Conservation (phyloP, 2,329 filamentous ascomycete genomes). For the Calycina marina region DNA sequence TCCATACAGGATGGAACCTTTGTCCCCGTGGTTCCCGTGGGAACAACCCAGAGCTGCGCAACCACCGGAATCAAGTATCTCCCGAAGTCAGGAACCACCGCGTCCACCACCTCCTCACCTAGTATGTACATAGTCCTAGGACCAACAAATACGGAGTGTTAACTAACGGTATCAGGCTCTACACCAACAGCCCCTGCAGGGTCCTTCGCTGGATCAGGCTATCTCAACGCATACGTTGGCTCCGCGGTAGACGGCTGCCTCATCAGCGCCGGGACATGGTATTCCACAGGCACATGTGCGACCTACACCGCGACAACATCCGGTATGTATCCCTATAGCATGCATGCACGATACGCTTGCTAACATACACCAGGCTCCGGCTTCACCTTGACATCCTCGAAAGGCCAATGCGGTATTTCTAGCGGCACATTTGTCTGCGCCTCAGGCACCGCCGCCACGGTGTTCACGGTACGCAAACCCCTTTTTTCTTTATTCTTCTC, state of each 20-base stretch:
- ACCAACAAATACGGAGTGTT: too few species aligned
- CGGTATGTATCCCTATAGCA: conserved; percentile 23
- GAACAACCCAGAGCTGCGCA: conserved; percentile 33
- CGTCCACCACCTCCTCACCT: conserved; percentile 12
- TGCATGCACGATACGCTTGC: not conserved
- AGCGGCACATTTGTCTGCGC: conserved; percentile 40
- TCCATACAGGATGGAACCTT: conserved; percentile 27
- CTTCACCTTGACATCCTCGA: conserved; percentile 38
- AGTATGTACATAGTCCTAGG: too few species aligned
- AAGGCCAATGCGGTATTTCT: conserved; percentile 42
- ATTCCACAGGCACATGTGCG: conserved; percentile 50
- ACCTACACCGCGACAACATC: conserved; percentile 41
- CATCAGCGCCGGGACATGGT: conserved; percentile 54
- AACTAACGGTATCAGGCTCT: too few species aligned
- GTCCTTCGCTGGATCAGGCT: conserved; percentile 1
- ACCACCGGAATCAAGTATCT: conserved; percentile 38
- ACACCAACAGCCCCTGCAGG: not conserved
- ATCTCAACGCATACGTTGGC: conserved; percentile 36
- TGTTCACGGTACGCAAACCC: conserved; percentile 18
- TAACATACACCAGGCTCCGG: conserved; percentile 13
- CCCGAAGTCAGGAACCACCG: conserved; percentile 27
- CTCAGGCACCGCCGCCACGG: conserved; percentile 27
- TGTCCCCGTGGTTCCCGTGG: not conserved
- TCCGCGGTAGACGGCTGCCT: conserved; percentile 46
- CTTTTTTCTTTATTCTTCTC: not conserved